phyloP scores from a whole-genome alignment of 2,329 filamentous ascomycete species.

The Cytospora chrysosperma region DNA sequence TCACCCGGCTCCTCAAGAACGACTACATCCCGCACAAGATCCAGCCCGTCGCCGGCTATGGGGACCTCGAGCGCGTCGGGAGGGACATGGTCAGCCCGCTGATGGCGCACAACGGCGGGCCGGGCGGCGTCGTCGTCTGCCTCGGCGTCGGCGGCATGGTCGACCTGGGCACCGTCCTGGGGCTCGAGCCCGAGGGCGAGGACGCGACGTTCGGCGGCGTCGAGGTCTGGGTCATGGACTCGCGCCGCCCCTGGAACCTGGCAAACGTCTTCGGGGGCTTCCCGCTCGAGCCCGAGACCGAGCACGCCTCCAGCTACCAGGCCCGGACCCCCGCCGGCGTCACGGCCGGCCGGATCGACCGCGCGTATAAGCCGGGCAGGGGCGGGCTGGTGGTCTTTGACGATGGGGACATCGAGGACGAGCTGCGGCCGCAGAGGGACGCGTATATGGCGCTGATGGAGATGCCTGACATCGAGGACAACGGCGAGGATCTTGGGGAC shows the following conservation, averaged over 20 bases:
- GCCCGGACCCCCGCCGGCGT: constrained; percentile 64
- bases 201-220: constrained; percentile 75
- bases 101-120: constrained; percentile 81
- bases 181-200: constrained; percentile 67
- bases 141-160: constrained; percentile 90
- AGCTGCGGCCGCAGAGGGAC: constrained; percentile 69
- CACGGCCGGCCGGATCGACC: constrained; percentile 68
- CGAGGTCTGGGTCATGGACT: constrained; percentile 92
- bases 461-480: constrained; percentile 87
- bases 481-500: constrained; percentile 61
- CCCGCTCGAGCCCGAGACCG: constrained; percentile 51
- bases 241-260: constrained; percentile 90
- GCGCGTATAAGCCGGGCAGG: constrained; percentile 71
- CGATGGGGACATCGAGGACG: constrained; percentile 90
- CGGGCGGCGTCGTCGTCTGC: constrained; percentile 86
- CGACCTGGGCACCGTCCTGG: constrained; percentile 77
- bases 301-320: constrained; percentile 46
- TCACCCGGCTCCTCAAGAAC: constrained; percentile 89
- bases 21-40: constrained; percentile 99
- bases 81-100: constrained; percentile 78
- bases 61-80: constrained; percentile 78
- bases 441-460: constrained; percentile 83
- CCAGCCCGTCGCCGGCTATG: constrained; percentile 89
- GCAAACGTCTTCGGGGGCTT: constrained; percentile 86
- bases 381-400: constrained; percentile 94